Conservation (phyloP, 1,284 basidiomycete species). For the Rhizoctonia solani region DNA sequence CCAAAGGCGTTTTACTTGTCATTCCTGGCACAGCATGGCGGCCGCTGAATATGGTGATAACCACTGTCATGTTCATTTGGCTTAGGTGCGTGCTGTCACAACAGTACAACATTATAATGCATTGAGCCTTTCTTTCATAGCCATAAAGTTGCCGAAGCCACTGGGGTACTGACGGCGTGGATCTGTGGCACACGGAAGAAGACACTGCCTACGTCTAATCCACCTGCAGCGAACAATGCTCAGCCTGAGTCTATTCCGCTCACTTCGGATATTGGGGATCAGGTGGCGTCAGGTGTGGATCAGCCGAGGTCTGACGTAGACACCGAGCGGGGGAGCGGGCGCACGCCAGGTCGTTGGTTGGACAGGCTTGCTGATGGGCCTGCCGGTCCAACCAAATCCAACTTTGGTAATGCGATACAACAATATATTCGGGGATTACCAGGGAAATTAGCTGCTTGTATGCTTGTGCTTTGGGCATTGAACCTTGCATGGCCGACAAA, state of each 20-base stretch:
- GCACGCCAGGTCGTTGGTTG: slow-evolving; percentile 18
- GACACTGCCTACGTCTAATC: slow-evolving; percentile 36
- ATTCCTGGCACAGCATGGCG: slow-evolving; percentile 75
- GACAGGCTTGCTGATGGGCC: slow-evolving; percentile 24
- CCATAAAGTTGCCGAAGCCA: slow-evolving; percentile 75
- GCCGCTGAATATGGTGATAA: slow-evolving; percentile 73
- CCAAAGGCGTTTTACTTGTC: slow-evolving; percentile 79
- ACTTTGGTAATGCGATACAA: slow-evolving; percentile 12
- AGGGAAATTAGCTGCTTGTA: slow-evolving; percentile 16
- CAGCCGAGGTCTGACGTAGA: neutral
- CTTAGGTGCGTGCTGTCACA: slow-evolving; percentile 50
- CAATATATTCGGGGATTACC: slow-evolving; percentile 26
- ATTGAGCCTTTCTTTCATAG: neutral
- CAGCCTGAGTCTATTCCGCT: slow-evolving; percentile 35
- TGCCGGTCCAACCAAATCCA: slow-evolving; percentile 3
- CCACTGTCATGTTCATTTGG: slow-evolving; percentile 77
- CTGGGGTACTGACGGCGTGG: slow-evolving; percentile 70
- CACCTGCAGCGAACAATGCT: slow-evolving; percentile 11
- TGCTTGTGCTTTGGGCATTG: slow-evolving; percentile 34
- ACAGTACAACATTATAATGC: neutral
- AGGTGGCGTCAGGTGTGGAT: slow-evolving; percentile 1
- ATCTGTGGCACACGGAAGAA: slow-evolving; percentile 58
- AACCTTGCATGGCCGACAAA: slow-evolving; percentile 32
- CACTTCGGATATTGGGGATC: slow-evolving; percentile 27
- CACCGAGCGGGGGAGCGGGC: neutral